Base-by-base conservation (phyloP, 2,329 filamentous ascomycete species). In the Erysiphe pulchra region DNA sequence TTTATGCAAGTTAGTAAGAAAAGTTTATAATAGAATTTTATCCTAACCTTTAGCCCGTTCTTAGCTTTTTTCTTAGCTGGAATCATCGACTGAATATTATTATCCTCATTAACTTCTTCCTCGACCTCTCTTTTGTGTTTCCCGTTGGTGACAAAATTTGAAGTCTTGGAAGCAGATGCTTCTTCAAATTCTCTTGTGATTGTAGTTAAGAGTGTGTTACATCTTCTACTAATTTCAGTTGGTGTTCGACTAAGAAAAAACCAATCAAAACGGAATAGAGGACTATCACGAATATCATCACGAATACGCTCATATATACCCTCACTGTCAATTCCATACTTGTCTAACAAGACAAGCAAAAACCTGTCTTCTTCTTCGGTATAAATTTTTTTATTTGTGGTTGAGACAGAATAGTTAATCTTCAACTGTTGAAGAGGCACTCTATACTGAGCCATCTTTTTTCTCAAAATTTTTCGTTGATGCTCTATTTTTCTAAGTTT, bases 301-400 rank as follows among this genome's bases (percentile, higher is more conserved):
- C 90, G 79, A 57, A 98, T 93, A 60, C 77, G 78, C 55, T 98
- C 90, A 60, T 90, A 92, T 50, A 98, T 71, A 32, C 75, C 75
- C 55, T 95, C 87, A 1, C 80, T 80, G 58, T 98, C 92, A 33
- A 98, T 77, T 7, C 92, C 90, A 54, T 85, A 80, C 60, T 79
- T 82, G 63, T 98, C 85, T 6, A 98, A 70, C 63, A 94, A 79
- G 44, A 98, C 87, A 32, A 98, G 70, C 45, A 98, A 63, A 63
- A 98, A 98, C 3, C 90, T 75, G 59, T 98, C 90, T 61, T 98
- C 90, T 59, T 98, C 90, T 59, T 98, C 92, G 0, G 86, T 95
- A 60, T 98, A 98, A 1, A 98, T 86, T 66, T 98, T 98, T 67
- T 98, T 98, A 72, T 98, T 98, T 10, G 92, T 98, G 2, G 90